Evolutionary conservation across 2,329 filamentous ascomycete genomes (phyloP).

Genomic region (Clonostachys rosea): DNA sequence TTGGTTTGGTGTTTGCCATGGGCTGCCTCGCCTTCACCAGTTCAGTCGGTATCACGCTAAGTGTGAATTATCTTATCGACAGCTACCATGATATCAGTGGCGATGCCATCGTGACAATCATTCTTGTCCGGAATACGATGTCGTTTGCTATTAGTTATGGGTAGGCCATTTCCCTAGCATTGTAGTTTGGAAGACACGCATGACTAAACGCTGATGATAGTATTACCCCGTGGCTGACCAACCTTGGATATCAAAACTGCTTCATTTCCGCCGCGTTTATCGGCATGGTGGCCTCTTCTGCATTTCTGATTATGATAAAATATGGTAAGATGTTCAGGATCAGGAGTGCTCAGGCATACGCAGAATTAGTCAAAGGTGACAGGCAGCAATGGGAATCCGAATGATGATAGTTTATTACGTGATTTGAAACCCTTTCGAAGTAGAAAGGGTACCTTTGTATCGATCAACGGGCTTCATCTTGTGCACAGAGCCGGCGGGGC

Average conservation of each 20-base stretch:
- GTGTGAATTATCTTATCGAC: conserved; percentile 32
- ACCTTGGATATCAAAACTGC: conserved; percentile 34
- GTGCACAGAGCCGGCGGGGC: too few species aligned
- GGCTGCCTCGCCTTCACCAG: conserved; percentile 22
- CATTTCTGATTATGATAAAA: too few species aligned
- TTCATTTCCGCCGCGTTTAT: conserved; percentile 34
- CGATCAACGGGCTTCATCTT: too few species aligned
- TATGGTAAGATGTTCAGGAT: too few species aligned
- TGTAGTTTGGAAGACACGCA: conserved; percentile 16
- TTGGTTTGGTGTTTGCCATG: conserved; percentile 34
- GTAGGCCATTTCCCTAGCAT: conserved; percentile 31
- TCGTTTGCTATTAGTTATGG: conserved; percentile 25
- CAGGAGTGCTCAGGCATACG: too few species aligned
- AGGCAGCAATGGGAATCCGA: too few species aligned
- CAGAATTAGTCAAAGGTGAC: too few species aligned
- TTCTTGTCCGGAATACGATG: conserved; percentile 31
- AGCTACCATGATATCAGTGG: conserved; percentile 31
- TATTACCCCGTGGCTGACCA: conserved; percentile 36
- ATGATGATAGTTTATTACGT: too few species aligned
- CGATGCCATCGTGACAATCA: conserved; percentile 31
- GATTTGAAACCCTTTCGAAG: too few species aligned
- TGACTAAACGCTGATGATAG: conserved; percentile 35
- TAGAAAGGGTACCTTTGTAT: too few species aligned
- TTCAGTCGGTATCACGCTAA: conserved; percentile 26
- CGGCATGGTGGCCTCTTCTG: conserved; percentile 11